phyloP scores from a whole-genome alignment of 768 basidiomycete species.

The Suillus variegatus region DNA sequence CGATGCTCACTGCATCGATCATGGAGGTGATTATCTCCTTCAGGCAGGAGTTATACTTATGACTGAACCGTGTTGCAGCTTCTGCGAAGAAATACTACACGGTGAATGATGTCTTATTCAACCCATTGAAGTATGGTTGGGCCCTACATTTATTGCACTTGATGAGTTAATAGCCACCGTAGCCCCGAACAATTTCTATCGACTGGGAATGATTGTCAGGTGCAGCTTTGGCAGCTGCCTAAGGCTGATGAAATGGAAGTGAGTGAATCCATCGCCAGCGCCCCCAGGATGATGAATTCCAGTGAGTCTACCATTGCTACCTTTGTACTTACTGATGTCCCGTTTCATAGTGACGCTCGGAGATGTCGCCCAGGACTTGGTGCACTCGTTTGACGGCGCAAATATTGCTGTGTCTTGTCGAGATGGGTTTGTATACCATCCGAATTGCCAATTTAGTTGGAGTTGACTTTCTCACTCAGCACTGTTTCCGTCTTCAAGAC shows the following conservation, averaged over 20 bases:
- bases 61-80: constrained; percentile 11
- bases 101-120: constrained; percentile 57
- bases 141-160: constrained; percentile 11
- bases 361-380: constrained; percentile 42
- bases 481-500: constrained; percentile 22
- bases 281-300: constrained; percentile 13
- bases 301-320: constrained; percentile 18
- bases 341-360: constrained; percentile 22
- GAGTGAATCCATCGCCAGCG: neutral
- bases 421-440: constrained; percentile 26
- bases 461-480: constrained; percentile 15
- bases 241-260: constrained; percentile 21
- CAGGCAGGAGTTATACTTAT: neutral
- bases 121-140: constrained; percentile 45
- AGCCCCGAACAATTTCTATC: constrained; percentile 47
- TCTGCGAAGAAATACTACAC: constrained; percentile 47
- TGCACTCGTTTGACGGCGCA: constrained; percentile 43
- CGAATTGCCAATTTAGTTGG: neutral
- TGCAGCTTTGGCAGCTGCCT: constrained; percentile 44
- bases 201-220: constrained; percentile 45
- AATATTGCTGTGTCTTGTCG: constrained; percentile 38
- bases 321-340: constrained; percentile 8
- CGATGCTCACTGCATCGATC: constrained; percentile 4
- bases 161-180: constrained; percentile 8
- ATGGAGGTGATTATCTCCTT: neutral